Evolutionary conservation across 1,284 basidiomycete species (phyloP).

Genomic region (Ustilago xerochloae): DNA sequence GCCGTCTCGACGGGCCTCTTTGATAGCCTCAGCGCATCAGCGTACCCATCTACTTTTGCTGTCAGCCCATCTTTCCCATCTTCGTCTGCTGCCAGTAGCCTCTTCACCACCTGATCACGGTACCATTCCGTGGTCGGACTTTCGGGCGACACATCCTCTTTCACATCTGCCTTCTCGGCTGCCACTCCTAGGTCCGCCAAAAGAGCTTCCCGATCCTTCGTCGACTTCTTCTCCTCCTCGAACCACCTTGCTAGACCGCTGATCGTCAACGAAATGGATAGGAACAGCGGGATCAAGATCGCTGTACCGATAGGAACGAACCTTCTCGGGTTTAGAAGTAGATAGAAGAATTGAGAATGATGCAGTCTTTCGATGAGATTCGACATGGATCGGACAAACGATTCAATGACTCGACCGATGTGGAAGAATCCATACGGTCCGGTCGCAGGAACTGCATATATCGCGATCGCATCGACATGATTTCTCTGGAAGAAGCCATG

Average conservation of each 20-base stretch:
- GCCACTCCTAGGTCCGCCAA: background rate
- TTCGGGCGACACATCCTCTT: constrained; percentile 29
- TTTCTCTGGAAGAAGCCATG: constrained; percentile 73
- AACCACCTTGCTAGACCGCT: constrained; percentile 48
- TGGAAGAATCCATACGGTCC: constrained; percentile 96
- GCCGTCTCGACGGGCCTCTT: constrained; percentile 22
- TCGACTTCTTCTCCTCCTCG: constrained; percentile 25
- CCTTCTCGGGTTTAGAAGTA: constrained; percentile 49
- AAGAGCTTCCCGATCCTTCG: constrained; percentile 14
- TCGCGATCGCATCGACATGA: constrained; percentile 90
- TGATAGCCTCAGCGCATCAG: constrained; percentile 13
- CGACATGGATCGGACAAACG: constrained; percentile 59
- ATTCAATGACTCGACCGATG: constrained; percentile 74
- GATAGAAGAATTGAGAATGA: constrained; percentile 67
- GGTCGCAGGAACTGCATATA: constrained; percentile 85
- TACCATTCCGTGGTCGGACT: constrained; percentile 30
- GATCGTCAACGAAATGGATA: constrained; percentile 58
- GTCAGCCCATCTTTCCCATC: background rate
- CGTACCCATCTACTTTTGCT: background rate
- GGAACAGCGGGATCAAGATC: constrained; percentile 55
- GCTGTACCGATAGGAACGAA: constrained; percentile 62
- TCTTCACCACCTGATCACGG: constrained; percentile 15
- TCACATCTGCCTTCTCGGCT: constrained; percentile 8
- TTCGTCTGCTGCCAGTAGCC: background rate
- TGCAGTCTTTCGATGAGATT: constrained; percentile 66